These are phyloP conservation scores for Geoglossum glabrum DNA, from an alignment of 495 filamentous ascomycete genomes.

Conservation along the genomic window DNA sequence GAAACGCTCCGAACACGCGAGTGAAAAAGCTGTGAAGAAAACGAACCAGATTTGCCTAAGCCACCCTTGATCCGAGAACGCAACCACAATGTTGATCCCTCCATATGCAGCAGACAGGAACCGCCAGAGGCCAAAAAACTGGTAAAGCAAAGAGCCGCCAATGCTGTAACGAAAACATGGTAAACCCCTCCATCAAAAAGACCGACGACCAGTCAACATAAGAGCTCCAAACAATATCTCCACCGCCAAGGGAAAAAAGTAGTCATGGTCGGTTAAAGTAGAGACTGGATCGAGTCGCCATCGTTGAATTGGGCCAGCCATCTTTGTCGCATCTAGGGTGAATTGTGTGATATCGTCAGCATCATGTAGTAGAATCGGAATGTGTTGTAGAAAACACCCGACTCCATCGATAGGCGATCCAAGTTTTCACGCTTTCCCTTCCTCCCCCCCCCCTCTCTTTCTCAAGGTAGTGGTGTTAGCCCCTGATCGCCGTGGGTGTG, in stretches of 20 bases:
- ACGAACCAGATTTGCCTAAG: neutral
- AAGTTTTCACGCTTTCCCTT: too few species aligned
- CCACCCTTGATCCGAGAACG: neutral
- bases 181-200: neutral
- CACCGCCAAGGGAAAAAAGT: neutral
- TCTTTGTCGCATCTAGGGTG: neutral
- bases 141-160: neutral
- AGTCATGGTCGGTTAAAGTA: neutral
- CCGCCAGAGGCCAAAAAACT: neutral
- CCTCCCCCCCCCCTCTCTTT: too few species aligned
- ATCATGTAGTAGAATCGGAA: neutral
- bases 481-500: neutral
- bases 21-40: neutral
- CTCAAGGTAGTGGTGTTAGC: neutral
- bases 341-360: neutral
- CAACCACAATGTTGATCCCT: neutral
- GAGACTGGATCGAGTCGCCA: neutral
- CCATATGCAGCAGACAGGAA: neutral
- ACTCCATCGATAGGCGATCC: neutral
- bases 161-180: neutral
- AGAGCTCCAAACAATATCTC: neutral
- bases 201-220: neutral
- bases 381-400: neutral
- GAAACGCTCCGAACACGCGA: constrained; percentile 1
- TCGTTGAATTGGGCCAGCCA: neutral